These are phyloP conservation scores for Testicularia cyperi DNA, from an alignment of 1,284 basidiomycete genomes.

Conservation along the genomic window DNA sequence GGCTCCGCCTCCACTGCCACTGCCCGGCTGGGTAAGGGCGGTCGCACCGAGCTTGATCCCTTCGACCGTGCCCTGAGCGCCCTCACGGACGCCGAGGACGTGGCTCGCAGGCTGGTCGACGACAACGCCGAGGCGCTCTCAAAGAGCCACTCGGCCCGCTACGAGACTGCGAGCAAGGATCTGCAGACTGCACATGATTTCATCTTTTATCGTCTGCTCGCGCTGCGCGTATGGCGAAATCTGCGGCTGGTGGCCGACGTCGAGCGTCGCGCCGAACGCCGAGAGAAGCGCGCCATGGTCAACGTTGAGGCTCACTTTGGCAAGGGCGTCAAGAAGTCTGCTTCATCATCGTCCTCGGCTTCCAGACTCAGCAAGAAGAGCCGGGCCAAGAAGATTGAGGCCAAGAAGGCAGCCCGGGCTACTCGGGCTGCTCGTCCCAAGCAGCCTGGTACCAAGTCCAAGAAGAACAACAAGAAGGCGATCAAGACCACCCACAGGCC, in stretches of 20 bases:
- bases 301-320: constrained; percentile 33
- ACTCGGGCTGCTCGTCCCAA: constrained; percentile 26
- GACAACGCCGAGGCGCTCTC: constrained; percentile 56
- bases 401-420: too few relatives aligned
- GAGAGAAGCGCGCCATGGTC: constrained; percentile 45
- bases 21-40: constrained; percentile 17
- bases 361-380: constrained; percentile 21
- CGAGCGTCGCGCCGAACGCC: constrained; percentile 44
- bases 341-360: constrained; percentile 9
- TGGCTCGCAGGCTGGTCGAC: constrained; percentile 51
- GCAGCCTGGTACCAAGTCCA: constrained; percentile 31
- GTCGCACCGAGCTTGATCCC: constrained; percentile 50
- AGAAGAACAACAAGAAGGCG: constrained; percentile 13
- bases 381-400: constrained; percentile 17
- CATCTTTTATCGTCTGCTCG: constrained; percentile 52
- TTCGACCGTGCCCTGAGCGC: constrained; percentile 56
- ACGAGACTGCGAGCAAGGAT: constrained; percentile 54
- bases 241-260: constrained; percentile 50
- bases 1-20: constrained; percentile 18
- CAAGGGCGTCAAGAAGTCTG: constrained; percentile 3
- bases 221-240: constrained; percentile 51
- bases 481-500: constrained; percentile 23
- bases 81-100: constrained; percentile 52
- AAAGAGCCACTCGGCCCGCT: constrained; percentile 54
- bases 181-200: constrained; percentile 56